Evolutionary conservation across 2,329 filamentous ascomycete genomes (phyloP).

Genomic region (Tolypocladium capitatum): DNA sequence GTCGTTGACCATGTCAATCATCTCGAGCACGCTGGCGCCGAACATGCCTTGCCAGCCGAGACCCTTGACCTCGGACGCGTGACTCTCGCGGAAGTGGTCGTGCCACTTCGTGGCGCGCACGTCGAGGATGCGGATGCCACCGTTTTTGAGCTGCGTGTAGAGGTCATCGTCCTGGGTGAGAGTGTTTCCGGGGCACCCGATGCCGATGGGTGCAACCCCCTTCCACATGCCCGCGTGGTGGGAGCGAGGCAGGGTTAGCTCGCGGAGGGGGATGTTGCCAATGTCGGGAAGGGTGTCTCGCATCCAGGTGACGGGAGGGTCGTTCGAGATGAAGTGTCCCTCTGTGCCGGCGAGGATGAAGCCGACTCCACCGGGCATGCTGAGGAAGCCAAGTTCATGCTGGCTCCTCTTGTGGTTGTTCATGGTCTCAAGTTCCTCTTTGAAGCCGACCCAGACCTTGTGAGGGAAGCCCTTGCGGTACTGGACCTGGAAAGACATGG

Average conservation of each 20-base stretch:
- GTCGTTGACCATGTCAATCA: slow-evolving; percentile 14
- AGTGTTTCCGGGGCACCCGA: slow-evolving; percentile 8
- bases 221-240: slow-evolving; percentile 18
- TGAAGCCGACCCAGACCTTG: slow-evolving; percentile 8
- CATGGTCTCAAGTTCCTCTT: slow-evolving; percentile 11
- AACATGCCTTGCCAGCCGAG: slow-evolving; percentile 10
- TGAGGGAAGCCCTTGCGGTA: slow-evolving; percentile 4
- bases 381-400: slow-evolving; percentile 7
- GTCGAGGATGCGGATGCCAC: slow-evolving; percentile 18
- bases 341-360: slow-evolving; percentile 19
- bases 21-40: slow-evolving; percentile 13
- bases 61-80: slow-evolving; percentile 6
- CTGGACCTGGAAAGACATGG: slow-evolving; percentile 14
- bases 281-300: slow-evolving; percentile 12
- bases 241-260: slow-evolving; percentile 17
- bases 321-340: slow-evolving; percentile 14
- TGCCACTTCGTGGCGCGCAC: slow-evolving; percentile 8
- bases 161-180: slow-evolving; percentile 11
- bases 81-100: slow-evolving; percentile 7
- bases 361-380: slow-evolving; percentile 8
- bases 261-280: slow-evolving; percentile 13
- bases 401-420: slow-evolving; percentile 3
- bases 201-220: neutral
- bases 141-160: slow-evolving; percentile 12
- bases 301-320: slow-evolving; percentile 17